Percentiles rank a stretch among this genome's conserved stretches.
These are phyloP conservation scores for Malassezia yamatoensis DNA, from an alignment of 1,284 basidiomycete species.

Conservation along the genomic window DNA sequence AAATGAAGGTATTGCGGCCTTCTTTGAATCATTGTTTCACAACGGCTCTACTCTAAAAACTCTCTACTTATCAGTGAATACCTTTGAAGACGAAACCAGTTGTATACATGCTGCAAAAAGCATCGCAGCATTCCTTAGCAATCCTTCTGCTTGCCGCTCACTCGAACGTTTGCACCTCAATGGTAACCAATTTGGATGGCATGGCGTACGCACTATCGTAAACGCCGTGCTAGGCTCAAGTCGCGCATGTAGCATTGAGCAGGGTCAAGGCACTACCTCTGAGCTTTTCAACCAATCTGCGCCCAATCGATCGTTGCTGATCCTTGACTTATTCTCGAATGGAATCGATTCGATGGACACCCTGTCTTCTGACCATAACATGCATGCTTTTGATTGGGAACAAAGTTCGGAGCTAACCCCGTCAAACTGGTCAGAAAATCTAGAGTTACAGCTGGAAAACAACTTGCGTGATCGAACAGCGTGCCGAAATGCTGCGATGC, in stretches of 20 bases:
- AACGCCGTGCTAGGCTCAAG: slow-evolving; percentile 13
- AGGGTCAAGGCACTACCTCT: neutral
- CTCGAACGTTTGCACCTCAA: slow-evolving; percentile 9
- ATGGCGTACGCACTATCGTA: slow-evolving; percentile 13
- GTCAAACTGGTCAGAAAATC: slow-evolving; percentile 1
- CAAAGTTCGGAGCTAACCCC: neutral
- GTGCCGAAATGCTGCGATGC: neutral
- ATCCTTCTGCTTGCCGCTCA: slow-evolving; percentile 3
- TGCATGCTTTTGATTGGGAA: neutral
- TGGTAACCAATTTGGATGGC: slow-evolving; percentile 15
- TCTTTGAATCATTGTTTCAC: slow-evolving; percentile 11
- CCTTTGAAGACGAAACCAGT: neutral
- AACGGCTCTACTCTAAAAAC: slow-evolving; percentile 5
- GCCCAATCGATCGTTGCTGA: slow-evolving; percentile 6
- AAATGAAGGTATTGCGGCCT: slow-evolving; percentile 2
- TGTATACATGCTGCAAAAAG: slow-evolving; percentile 4
- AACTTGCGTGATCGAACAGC: neutral
- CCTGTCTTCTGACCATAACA: neutral
- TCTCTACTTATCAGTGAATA: slow-evolving; percentile 11
- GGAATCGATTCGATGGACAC: slow-evolving; percentile 1
- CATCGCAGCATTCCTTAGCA: slow-evolving; percentile 12
- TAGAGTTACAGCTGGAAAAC: slow-evolving; percentile 5
- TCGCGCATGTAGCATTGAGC: slow-evolving; percentile 5
- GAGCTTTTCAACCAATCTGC: neutral
- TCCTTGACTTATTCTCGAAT: slow-evolving; percentile 17